Evolutionary conservation across 129 eudicot genomes (phyloP), one percentile per base, ranked within the genome.

Genomic region (Ambrosia trifida): DNA sequence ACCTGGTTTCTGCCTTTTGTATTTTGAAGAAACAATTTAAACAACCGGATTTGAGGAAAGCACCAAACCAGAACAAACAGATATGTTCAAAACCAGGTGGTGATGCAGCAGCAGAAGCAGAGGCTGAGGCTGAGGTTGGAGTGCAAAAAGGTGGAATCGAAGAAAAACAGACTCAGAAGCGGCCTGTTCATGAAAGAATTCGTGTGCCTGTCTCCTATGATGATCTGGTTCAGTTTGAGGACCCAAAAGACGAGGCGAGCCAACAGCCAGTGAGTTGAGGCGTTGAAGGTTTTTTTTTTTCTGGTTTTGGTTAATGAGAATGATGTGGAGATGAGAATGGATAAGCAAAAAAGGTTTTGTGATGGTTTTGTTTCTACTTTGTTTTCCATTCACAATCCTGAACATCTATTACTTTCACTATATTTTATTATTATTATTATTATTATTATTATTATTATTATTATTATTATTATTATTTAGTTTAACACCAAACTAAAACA

Each of bases 141-240:
- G 79, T 41, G 70, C 82, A 70, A 32, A 59, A 59, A 38, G 75
- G 49, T 56, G 77, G 64, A 49, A 76, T 40, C 40, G 76, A 71
- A 70, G 73, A 75, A 16, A 62, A 4, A 53, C 31, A 38, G 57
- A 77, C 20, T 36, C 73, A 69, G 73, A 88, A 88, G 68, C 82
- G 83, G 41, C 83, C 89, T 33, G 89, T 88, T 76, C 91, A 80
- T 69, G 96, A 86, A 33, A 84, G 97, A 59, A 74, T 88, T 20
- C 87, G 94, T 69, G 73, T 86, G 41, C 97, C 97, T 0, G 94
- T 91, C 16, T 52, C 96, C n/a, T 91, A 91, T 69, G 91, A 88
- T 75, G 97, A 91, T 75, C 73, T 91, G 78, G 64, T 86, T 67
- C 84, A 61, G 63, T 73, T 60, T 20, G 88, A 72, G 54, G 76